phyloP scores from a whole-genome alignment of 1,284 basidiomycete species.

The Taiwanofungus camphoratus region DNA sequence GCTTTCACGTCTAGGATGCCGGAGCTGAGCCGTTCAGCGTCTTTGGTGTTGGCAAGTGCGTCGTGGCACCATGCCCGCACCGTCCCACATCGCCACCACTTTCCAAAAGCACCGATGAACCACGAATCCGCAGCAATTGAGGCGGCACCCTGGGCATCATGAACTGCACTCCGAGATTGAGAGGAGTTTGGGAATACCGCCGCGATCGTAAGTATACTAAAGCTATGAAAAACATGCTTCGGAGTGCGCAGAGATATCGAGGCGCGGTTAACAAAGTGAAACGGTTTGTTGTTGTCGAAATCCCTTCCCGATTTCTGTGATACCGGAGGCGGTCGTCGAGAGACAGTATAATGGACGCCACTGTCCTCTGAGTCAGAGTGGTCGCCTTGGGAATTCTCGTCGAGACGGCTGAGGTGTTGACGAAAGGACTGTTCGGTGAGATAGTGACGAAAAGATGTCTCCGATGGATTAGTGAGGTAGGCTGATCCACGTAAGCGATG shows the following conservation, averaged over 20 bases:
- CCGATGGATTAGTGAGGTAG: slow-evolving; percentile 89
- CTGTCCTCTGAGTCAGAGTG: slow-evolving; percentile 29
- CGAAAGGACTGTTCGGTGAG: slow-evolving; percentile 95
- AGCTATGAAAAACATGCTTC: slow-evolving; percentile 81
- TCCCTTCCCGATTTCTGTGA: slow-evolving; percentile 15
- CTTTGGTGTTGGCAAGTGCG: slow-evolving; percentile 55
- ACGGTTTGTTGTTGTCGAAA: slow-evolving; percentile 44
- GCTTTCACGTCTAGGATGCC: slow-evolving; percentile 68
- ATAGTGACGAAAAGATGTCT: slow-evolving; percentile 88
- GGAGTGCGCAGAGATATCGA: slow-evolving; percentile 91
- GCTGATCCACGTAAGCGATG: slow-evolving; percentile 55
- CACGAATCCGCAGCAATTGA: slow-evolving; percentile 67
- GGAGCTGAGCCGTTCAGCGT: slow-evolving; percentile 68
- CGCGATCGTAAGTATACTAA: slow-evolving; percentile 83
- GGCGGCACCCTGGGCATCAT: slow-evolving; percentile 26
- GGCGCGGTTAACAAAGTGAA: slow-evolving; percentile 89
- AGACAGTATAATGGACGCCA: slow-evolving; percentile 30
- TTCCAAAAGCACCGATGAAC: slow-evolving; percentile 85
- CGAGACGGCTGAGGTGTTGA: slow-evolving; percentile 84
- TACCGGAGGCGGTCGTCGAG: slow-evolving; percentile 28
- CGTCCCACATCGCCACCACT: slow-evolving; percentile 79
- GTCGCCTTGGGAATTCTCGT: slow-evolving; percentile 57
- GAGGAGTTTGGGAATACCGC: slow-evolving; percentile 51
- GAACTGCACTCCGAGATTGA: slow-evolving; percentile 25
- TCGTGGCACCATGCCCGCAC: slow-evolving; percentile 69